Conservation (phyloP, 2,329 filamentous ascomycete genomes). For the Hymenoscyphus infarciens region DNA sequence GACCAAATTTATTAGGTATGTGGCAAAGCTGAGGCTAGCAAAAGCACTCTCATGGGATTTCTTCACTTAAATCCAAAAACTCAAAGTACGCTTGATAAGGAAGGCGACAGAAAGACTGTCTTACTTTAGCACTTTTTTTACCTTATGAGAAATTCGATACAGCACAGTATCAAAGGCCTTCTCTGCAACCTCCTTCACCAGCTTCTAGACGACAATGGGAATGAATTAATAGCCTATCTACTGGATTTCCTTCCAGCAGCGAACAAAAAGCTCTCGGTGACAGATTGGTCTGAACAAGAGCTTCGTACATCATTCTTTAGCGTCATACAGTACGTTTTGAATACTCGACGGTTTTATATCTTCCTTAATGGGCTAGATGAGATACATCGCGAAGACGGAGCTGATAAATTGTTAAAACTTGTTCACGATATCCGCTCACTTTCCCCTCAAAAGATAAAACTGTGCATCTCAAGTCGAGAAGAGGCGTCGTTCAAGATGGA, state of each 20-base stretch:
- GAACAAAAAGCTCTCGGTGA: neutral
- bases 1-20: neutral
- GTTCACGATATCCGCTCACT: neutral
- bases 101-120: neutral
- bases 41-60: neutral
- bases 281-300: constrained; percentile 8
- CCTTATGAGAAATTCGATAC: neutral
- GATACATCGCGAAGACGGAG: constrained; percentile 12
- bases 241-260: neutral
- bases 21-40: neutral
- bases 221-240: neutral
- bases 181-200: neutral
- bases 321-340: neutral
- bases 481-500: constrained; percentile 7
- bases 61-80: neutral
- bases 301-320: neutral
- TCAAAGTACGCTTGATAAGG: neutral
- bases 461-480: constrained; percentile 21
- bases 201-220: neutral
- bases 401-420: constrained; percentile 2
- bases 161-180: constrained; percentile 1
- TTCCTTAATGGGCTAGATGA: constrained; percentile 27
- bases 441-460: constrained; percentile 16
- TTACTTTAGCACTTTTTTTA: neutral
- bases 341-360: constrained; percentile 5